These are phyloP conservation scores for Suillus luteus DNA, from an alignment of 768 basidiomycete species.

Conservation along the genomic window DNA sequence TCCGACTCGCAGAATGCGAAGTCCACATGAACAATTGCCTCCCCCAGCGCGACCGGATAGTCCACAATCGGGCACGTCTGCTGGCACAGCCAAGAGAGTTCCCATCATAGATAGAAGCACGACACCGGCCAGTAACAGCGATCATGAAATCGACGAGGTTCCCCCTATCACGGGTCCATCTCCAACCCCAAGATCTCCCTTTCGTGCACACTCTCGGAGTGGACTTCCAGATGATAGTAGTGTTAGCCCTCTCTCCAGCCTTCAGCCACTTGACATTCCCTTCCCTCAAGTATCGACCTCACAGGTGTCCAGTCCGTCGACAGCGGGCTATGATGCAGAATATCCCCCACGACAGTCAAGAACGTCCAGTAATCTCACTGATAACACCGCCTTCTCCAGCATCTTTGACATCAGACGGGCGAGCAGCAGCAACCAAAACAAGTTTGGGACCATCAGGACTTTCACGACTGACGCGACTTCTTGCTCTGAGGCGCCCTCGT, in stretches of 20 bases:
- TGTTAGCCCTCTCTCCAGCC: constrained; percentile 14
- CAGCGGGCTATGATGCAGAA: constrained; percentile 35
- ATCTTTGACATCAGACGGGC: constrained; percentile 54
- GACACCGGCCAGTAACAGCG: constrained; percentile 20
- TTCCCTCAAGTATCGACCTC: constrained; percentile 42
- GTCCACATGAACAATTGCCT: constrained; percentile 48
- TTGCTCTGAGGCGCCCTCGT: constrained; percentile 58
- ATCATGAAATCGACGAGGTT: constrained; percentile 39
- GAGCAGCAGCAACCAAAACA: constrained; percentile 49
- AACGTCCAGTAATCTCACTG: constrained; percentile 62
- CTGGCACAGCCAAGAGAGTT: constrained; percentile 33
- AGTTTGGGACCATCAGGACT: constrained; percentile 81
- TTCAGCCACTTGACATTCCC: constrained; percentile 26
- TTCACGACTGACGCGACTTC: constrained; percentile 81
- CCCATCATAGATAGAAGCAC: constrained; percentile 18
- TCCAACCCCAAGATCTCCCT: constrained; percentile 53
- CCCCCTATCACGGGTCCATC: constrained; percentile 35
- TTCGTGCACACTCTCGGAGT: constrained; percentile 42
- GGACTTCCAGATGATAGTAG: constrained; percentile 19
- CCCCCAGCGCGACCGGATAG: constrained; percentile 59
- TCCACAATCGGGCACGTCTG: constrained; percentile 47
- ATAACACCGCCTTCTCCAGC: constrained; percentile 59
- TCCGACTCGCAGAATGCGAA: constrained; percentile 47
- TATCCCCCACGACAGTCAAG: constrained; percentile 58
- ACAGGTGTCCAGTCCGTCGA: constrained; percentile 37